A percentile compares a stretch with the other conserved stretches of the same genome.
Evolutionary conservation across 2,329 filamentous ascomycete species (phyloP).

Genomic region (Fusarium aywerte): DNA sequence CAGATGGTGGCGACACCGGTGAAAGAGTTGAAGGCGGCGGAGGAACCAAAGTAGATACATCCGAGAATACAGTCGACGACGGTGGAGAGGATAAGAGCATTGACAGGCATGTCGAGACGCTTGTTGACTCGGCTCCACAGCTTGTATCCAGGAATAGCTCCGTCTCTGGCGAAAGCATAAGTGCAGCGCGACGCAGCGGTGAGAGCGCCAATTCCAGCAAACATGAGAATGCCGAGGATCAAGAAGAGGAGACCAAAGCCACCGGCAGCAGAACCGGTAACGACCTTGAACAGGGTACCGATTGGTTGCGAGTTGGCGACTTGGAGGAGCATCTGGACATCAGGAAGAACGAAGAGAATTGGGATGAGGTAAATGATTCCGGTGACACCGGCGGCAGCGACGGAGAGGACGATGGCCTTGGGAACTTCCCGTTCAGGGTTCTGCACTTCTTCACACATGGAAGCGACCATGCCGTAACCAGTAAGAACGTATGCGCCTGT

Average conservation of each 20-base stretch:
- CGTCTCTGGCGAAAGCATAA: conserved; percentile 80
- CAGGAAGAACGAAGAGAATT: conserved; percentile 79
- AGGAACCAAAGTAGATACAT: conserved; percentile 82
- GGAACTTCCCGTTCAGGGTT: conserved; percentile 70
- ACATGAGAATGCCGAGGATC: conserved; percentile 79
- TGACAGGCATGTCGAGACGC: conserved; percentile 74
- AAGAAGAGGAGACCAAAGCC: conserved; percentile 81
- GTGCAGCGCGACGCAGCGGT: conserved; percentile 80
- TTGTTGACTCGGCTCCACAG: conserved; percentile 74
- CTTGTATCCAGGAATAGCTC: conserved; percentile 75
- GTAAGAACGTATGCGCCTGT: conserved; percentile 55
- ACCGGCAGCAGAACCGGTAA: conserved; percentile 76
- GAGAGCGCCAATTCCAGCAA: conserved; percentile 78
- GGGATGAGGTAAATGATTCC: conserved; percentile 75
- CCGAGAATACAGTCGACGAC: conserved; percentile 76
- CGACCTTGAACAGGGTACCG: conserved; percentile 78
- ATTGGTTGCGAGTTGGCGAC: conserved; percentile 81
- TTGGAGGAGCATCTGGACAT: conserved; percentile 69
- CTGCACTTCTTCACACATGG: conserved; percentile 71
- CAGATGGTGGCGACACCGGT: conserved; percentile 85
- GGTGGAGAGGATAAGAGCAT: conserved; percentile 74
- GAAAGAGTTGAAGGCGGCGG: conserved; percentile 81
- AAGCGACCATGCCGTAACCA: conserved; percentile 64
- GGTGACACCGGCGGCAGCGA: conserved; percentile 71
- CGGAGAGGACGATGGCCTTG: conserved; percentile 74